These are phyloP conservation scores for Dryas octopetala DNA, from an alignment of 306 rosid genomes.

Conservation along the genomic window DNA sequence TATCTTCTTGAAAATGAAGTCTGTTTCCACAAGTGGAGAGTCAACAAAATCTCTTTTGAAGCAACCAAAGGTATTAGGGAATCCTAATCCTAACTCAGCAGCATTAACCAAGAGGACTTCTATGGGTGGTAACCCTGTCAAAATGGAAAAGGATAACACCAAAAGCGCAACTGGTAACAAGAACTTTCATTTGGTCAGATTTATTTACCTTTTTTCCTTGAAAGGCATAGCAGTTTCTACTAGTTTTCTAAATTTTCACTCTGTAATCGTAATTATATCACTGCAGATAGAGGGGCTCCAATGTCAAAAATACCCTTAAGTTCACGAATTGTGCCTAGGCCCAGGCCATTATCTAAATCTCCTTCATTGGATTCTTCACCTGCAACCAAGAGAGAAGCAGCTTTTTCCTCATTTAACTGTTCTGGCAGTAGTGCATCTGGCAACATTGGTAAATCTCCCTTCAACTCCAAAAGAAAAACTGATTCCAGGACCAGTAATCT, in stretches of 20 bases:
- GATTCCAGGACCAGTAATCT: constrained; percentile 36
- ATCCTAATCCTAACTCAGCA: constrained; percentile 53
- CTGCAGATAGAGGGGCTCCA: constrained; percentile 58
- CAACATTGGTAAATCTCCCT: constrained; percentile 45
- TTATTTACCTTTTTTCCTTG: constrained; percentile 17
- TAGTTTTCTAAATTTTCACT: constrained; percentile 18
- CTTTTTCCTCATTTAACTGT: constrained; percentile 43
- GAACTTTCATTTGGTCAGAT: constrained; percentile 26
- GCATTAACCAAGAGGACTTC: constrained; percentile 66
- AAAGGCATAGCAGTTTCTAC: neutral
- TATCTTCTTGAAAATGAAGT: constrained; percentile 40
- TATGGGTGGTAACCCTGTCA: constrained; percentile 41
- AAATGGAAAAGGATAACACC: constrained; percentile 46
- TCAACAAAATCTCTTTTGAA: constrained; percentile 41
- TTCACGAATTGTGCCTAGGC: constrained; percentile 45
- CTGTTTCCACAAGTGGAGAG: constrained; percentile 44
- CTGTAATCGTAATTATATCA: constrained; percentile 15
- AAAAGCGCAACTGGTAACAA: constrained; percentile 56
- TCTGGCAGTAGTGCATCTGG: constrained; percentile 38
- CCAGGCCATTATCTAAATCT: constrained; percentile 36
- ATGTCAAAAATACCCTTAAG: constrained; percentile 47
- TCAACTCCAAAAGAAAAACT: constrained; percentile 42
- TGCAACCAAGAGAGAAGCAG: constrained; percentile 44
- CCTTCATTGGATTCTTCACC: constrained; percentile 41
- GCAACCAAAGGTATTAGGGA: constrained; percentile 52